Percentiles rank a stretch among this genome's conserved stretches.
These are phyloP conservation scores for Starmerella lactis-condensi DNA, from an alignment of 805 yeast genomes.

Conservation along the genomic window DNA sequence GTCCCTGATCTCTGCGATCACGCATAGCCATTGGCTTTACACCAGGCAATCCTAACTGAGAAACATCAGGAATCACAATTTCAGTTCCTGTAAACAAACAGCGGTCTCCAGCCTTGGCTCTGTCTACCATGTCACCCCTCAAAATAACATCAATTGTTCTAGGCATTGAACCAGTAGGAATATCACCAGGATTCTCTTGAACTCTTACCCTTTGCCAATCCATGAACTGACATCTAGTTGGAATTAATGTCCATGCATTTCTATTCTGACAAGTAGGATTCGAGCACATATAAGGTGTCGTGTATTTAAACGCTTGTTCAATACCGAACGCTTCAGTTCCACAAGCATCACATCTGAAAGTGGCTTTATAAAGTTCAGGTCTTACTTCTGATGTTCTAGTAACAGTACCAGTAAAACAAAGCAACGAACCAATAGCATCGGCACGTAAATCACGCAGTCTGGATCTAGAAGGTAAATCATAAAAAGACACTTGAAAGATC, in stretches of 20 bases:
- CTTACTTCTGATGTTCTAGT: constrained; percentile 92
- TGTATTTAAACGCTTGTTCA: constrained; percentile 81
- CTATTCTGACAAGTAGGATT: constrained; percentile 77
- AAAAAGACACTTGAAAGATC: constrained; percentile 77
- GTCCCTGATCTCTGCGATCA: constrained; percentile 39
- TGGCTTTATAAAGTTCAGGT: constrained; percentile 75
- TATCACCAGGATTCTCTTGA: constrained; percentile 90
- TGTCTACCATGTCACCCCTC: constrained; percentile 85
- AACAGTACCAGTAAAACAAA: constrained; percentile 82
- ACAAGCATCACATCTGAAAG: constrained; percentile 80
- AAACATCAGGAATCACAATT: constrained; percentile 83
- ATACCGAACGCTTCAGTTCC: constrained; percentile 69
- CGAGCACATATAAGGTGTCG: constrained; percentile 87
- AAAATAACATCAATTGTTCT: constrained; percentile 81
- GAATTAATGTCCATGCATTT: constrained; percentile 65
- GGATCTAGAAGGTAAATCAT: constrained; percentile 62
- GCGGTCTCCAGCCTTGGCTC: constrained; percentile 94
- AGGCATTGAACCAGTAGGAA: constrained; percentile 98
- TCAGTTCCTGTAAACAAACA: constrained; percentile 87
- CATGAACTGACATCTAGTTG: constrained; percentile 66
- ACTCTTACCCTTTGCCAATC: constrained; percentile 95
- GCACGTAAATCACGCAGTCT: constrained; percentile 82
- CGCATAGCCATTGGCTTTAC: constrained; percentile 68
- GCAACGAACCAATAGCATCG: constrained; percentile 66
- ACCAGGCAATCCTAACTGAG: constrained; percentile 90